phyloP scores from a whole-genome alignment of 2,329 filamentous ascomycete genomes.

The Penicillium sp. region DNA sequence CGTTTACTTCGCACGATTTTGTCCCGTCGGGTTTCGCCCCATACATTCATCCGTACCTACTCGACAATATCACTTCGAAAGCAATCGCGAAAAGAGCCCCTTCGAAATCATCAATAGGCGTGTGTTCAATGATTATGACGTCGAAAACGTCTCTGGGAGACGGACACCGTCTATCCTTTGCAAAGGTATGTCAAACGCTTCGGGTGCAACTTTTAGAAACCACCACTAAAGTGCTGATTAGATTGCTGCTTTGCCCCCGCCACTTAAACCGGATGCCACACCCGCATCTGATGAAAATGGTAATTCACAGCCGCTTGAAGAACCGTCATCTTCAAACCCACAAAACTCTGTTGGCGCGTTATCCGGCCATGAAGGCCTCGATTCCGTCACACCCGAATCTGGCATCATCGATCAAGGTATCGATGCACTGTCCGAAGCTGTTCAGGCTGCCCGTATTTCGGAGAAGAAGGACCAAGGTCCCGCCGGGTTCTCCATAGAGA shows the following conservation, averaged over 20 bases:
- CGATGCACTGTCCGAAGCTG: constrained; percentile 37
- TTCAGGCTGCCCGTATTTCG: constrained; percentile 40
- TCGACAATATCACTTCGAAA: constrained; percentile 21
- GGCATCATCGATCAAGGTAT: constrained; percentile 30
- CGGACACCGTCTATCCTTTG: constrained; percentile 66
- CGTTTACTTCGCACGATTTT: constrained; percentile 27
- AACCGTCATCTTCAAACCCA: constrained; percentile 24
- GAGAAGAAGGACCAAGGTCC: constrained; percentile 32
- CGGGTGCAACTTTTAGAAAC: not conserved
- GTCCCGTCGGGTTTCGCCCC: constrained; percentile 28
- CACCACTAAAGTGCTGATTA: constrained; percentile 32
- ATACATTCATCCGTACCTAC: constrained; percentile 25
- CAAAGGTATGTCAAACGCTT: constrained; percentile 64
- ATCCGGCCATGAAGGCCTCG: constrained; percentile 26
- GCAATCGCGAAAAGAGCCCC: constrained; percentile 12
- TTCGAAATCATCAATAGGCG: constrained; percentile 17
- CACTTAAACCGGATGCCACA: constrained; percentile 33
- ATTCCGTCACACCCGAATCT: constrained; percentile 24
- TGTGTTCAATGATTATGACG: constrained; percentile 34
- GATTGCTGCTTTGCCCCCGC: constrained; percentile 51
- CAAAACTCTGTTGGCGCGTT: constrained; percentile 26
- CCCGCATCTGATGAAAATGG: constrained; percentile 33
- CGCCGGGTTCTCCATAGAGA: constrained; percentile 34
- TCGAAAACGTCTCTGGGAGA: constrained; percentile 35
- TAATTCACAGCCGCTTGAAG: constrained; percentile 27